Conservation (phyloP, 768 basidiomycete species). For the Suillus lakei region DNA sequence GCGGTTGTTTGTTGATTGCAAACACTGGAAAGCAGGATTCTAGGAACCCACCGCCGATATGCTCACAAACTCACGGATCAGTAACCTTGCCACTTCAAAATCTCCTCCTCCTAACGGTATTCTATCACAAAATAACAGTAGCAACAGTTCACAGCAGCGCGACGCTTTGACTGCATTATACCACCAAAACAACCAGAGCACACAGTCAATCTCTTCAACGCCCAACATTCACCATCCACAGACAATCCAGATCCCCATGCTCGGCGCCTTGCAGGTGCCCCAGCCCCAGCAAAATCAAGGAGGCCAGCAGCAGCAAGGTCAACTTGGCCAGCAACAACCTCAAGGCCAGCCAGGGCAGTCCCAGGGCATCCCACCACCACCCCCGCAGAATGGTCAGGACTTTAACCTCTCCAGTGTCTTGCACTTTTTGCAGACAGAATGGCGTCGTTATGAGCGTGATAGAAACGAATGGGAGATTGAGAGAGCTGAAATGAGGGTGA, state of each 20-base stretch:
- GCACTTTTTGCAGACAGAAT: constrained; percentile 98
- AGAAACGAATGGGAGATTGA: constrained; percentile 99
- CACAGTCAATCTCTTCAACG: constrained; percentile 16
- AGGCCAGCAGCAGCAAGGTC: constrained; percentile 59
- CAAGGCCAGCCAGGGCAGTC: constrained; percentile 60
- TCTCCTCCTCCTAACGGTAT: constrained; percentile 26
- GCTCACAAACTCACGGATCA: constrained; percentile 39
- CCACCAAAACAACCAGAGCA: constrained; percentile 34
- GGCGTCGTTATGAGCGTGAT: constrained; percentile 97
- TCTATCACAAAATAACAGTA: constrained; percentile 23
- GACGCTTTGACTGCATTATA: constrained; percentile 34
- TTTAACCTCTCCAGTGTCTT: constrained; percentile 93
- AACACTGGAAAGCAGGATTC: constrained; percentile 26
- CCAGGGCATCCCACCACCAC: constrained; percentile 69
- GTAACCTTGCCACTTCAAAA: constrained; percentile 33
- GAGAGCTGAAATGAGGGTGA: constrained; percentile 96
- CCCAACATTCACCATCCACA: constrained; percentile 43
- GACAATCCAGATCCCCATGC: constrained; percentile 67
- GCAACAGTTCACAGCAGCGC: constrained; percentile 32
- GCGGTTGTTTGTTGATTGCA: constrained; percentile 36
- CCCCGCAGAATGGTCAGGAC: constrained; percentile 88
- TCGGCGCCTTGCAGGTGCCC: constrained; percentile 70
- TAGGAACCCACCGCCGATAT: constrained; percentile 26
- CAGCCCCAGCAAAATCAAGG: constrained; percentile 50
- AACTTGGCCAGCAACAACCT: constrained; percentile 41